Evolutionary conservation across 805 yeast genomes (phyloP).

Genomic region (Saturnispora dispora): DNA sequence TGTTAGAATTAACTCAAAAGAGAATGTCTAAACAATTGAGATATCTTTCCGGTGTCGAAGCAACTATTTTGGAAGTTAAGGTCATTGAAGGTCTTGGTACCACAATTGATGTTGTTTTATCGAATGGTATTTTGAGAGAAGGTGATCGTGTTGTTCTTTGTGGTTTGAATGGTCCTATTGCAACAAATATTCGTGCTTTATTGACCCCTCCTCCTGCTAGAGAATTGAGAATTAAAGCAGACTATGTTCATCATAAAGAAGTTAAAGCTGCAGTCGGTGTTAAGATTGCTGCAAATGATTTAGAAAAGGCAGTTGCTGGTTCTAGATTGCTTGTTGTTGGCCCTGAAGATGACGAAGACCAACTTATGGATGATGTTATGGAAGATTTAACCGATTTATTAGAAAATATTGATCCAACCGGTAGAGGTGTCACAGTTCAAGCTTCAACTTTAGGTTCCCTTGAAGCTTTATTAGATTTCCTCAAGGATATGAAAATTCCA

Average conservation of each 20-base stretch:
- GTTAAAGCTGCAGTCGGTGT: constrained; percentile 99
- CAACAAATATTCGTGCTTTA: constrained; percentile 89
- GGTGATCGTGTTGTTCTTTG: constrained; percentile 94
- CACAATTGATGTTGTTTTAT: constrained; percentile 92
- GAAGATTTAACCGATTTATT: constrained; percentile 91
- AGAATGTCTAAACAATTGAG: constrained; percentile 98
- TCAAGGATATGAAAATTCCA: constrained; percentile 97
- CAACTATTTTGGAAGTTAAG: constrained; percentile 94
- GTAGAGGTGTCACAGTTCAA: constrained; percentile 97
- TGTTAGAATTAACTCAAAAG: constrained; percentile 92
- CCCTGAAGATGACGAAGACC: constrained; percentile 96
- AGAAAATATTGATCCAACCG: constrained; percentile 90
- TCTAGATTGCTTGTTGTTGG: constrained; percentile 92
- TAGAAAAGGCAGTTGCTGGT: constrained; percentile 98
- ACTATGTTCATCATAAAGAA: constrained; percentile 91
- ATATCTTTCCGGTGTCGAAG: constrained; percentile 90
- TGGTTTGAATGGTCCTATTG: constrained; percentile 98
- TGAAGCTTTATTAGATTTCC: constrained; percentile 93
- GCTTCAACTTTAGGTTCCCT: constrained; percentile 97
- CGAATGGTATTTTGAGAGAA: constrained; percentile 92
- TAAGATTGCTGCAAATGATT: constrained; percentile 93
- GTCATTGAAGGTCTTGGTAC: constrained; percentile 98
- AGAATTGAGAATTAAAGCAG: constrained; percentile 94
- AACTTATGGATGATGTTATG: constrained; percentile 96
- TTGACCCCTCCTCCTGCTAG: constrained; percentile 96